Evolutionary conservation across 1,284 basidiomycete species (phyloP).

Genomic region (Psilocybe mexicana): DNA sequence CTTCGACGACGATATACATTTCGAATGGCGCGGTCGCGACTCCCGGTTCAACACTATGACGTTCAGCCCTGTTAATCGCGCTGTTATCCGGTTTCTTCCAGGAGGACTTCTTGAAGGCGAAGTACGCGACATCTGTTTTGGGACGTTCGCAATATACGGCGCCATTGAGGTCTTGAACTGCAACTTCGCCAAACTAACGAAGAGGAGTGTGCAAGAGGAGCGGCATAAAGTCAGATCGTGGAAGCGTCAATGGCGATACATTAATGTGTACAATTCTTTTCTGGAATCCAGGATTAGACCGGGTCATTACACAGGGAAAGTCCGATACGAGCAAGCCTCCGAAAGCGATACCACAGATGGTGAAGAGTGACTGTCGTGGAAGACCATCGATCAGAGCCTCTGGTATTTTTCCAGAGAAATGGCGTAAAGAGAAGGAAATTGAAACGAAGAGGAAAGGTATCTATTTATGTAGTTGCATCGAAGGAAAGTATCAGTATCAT

Average conservation of each 20-base stretch:
- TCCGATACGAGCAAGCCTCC: constrained; percentile 15
- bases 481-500: no score
- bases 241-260: constrained; percentile 23
- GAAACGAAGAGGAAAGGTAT: neutral
- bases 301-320: constrained; percentile 17
- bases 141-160: constrained; percentile 19
- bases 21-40: constrained; percentile 27
- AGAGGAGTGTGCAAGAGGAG: neutral
- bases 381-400: neutral
- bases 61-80: constrained; percentile 21
- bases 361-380: neutral
- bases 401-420: neutral
- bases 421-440: neutral
- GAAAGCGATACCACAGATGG: constrained; percentile 25
- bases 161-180: neutral
- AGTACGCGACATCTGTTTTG: constrained; percentile 17
- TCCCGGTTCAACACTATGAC: constrained; percentile 17
- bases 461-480: no score
- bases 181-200: constrained; percentile 5
- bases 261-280: constrained; percentile 20
- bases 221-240: constrained; percentile 16
- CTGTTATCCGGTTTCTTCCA: constrained; percentile 23
- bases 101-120: constrained; percentile 23
- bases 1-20: constrained; percentile 15
- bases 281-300: constrained; percentile 16